Evolutionary conservation across 768 basidiomycete species (phyloP), one percentile per base, ranked within the genome.

Genomic region (Psilocybe azurescens): DNA sequence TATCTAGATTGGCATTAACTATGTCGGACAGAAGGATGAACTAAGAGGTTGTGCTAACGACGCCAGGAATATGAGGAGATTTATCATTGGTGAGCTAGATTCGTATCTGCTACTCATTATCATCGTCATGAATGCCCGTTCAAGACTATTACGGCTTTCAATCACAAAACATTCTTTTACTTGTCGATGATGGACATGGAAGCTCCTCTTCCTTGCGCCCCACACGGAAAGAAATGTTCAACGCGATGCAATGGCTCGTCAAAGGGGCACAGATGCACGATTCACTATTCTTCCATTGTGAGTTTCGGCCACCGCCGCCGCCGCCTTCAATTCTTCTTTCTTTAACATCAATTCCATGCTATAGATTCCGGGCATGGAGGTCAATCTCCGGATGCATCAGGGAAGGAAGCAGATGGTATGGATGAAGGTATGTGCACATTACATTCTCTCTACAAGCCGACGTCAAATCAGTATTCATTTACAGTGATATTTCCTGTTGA

Each of bases 331-430:
- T 28, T 46, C 18, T 28, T 39, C 7, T 18, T 11, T n/a, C 39
- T 18, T n/a, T 30, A 46, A 52, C 18, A 20, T 44, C 51, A 39
- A 20, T 7, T 30, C 29, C 29, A 44, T 44, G 33, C 16, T 46
- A 7, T 57, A 92, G 91, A 94, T 76, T 97, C 95, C 1, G 97
- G 96, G 1, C 96, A 98, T 67, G 97, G 97, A 20, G 97, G 95
- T 7, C 95, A 96, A 70, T 87, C 89, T 2, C 81, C 83, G 51
- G 95, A 97, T 75, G 65, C 74, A 0, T 81, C 91, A 61, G 93
- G 91, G 1, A 89, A 91, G 64, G 89, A 96, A 73, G 75, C 78
- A 0, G 90, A 93, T 69, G 95, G 94, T 3, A 84, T 79, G 62
- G 93, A 95, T 63, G 93, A 95, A 79, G 85, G 88, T 88, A 60